Conservation (phyloP, 2,329 filamentous ascomycete genomes). For the Botrytis sinoallii region DNA sequence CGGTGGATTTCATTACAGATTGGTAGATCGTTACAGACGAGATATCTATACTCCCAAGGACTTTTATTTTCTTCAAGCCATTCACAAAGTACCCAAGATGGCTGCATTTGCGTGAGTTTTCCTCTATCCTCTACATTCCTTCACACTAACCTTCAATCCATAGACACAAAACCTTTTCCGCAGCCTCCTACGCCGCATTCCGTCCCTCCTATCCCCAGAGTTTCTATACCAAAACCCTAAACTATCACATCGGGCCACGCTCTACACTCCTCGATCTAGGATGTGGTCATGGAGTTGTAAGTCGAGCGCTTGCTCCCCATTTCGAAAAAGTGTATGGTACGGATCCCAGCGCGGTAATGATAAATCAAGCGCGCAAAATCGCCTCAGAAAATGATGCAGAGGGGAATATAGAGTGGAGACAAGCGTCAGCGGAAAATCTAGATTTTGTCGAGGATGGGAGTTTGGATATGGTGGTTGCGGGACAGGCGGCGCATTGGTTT, state of each 20-base stretch:
- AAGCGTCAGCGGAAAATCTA: conserved; percentile 53
- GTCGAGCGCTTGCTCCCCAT: conserved; percentile 50
- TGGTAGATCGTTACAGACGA: background rate
- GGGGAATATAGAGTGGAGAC: conserved; percentile 48
- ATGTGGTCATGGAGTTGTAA: conserved; percentile 58
- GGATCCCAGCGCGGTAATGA: conserved; percentile 58
- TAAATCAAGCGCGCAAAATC: conserved; percentile 45
- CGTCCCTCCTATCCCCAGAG: conserved; percentile 56
- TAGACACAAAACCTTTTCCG: conserved; percentile 53
- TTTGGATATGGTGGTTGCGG: conserved; percentile 51
- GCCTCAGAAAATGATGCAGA: conserved; percentile 15
- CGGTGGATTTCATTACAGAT: background rate
- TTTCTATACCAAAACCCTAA: conserved; percentile 54
- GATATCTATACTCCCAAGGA: background rate
- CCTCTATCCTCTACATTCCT: conserved; percentile 11
- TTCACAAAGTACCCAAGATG: conserved; percentile 38
- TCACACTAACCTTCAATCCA: conserved; percentile 34
- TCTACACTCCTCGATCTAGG: conserved; percentile 55
- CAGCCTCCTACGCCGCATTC: conserved; percentile 57
- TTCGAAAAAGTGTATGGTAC: conserved; percentile 52
- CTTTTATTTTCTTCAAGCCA: background rate
- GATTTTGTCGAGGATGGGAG: conserved; percentile 47
- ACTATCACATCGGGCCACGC: conserved; percentile 47
- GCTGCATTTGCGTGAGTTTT: conserved; percentile 48
- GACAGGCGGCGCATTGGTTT: conserved; percentile 66